Percentiles rank a stretch among this genome's conserved stretches.
These are phyloP conservation scores for Gentiana straminea DNA, from an alignment of 257 asterid genomes.

Conservation along the genomic window DNA sequence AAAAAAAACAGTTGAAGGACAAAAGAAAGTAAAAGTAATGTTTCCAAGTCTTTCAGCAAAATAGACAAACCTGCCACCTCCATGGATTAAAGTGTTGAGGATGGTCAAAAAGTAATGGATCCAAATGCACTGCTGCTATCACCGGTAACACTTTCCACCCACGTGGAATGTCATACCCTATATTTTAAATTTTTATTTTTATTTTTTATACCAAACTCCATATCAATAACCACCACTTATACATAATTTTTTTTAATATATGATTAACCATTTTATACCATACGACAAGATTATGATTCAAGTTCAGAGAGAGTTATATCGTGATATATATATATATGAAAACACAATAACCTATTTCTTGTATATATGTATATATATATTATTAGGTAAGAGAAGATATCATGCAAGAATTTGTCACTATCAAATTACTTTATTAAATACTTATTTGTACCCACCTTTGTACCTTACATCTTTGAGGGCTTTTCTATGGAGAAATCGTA, in stretches of 20 bases:
- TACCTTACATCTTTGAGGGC: constrained; percentile 77
- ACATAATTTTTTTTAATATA: background rate
- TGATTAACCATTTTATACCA: no score
- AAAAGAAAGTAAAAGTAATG: constrained; percentile 3
- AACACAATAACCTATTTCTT: no score
- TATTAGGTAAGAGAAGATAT: background rate
- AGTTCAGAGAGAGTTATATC: no score
- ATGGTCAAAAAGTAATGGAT: constrained; percentile 75
- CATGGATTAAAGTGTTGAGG: constrained; percentile 93
- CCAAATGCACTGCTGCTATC: constrained; percentile 95
- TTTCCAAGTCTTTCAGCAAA: constrained; percentile 11
- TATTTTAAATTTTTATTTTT: background rate
- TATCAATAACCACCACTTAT: background rate
- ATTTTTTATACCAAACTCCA: background rate
- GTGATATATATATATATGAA: no score
- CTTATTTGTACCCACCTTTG: constrained; percentile 36
- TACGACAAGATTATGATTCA: no score
- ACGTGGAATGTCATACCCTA: constrained; percentile 96
- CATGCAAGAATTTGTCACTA: background rate
- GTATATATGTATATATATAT: no score
- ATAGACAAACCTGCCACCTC: constrained; percentile 71
- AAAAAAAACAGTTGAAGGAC: background rate
- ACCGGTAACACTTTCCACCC: constrained; percentile 99
- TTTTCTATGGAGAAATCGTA: constrained; percentile 85
- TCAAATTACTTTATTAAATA: background rate